Evolutionary conservation across 805 yeast genomes (phyloP), one percentile per base, ranked within the genome.

Genomic region (Wickerhamiella lipophila): DNA sequence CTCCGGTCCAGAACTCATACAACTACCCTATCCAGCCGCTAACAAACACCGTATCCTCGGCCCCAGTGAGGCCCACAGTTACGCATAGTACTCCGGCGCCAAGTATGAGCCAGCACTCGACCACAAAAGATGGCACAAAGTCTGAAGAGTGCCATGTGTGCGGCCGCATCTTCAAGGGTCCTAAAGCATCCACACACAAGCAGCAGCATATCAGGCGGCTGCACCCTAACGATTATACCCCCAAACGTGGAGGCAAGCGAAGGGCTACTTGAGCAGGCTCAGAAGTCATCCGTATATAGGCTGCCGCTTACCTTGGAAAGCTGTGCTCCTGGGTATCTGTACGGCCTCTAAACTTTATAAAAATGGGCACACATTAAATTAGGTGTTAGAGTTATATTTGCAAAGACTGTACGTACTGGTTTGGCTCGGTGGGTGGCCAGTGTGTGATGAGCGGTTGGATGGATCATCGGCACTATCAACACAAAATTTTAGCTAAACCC

Each of bases 131-230:
- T 13, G 48, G 47, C 30, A 51, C 48, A 46, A 56, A 63, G 22
- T 56, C 61, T 35, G 72, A 68, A 53, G 60, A 58, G 36, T 71
- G 75, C 56, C 69, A 63, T 43, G 58, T 65, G 48, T 71, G 75
- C 56, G 68, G 68, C 13, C 63, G 75, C 34, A 58, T 59, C 32
- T 71, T 71, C 62, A 66, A 64, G 54, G 75, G 75, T 21, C 74
- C 74, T 26, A 68, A 67, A 57, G 67, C 74, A 3, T 59, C 71
- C 1, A 71, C 74, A 2, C 74, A 70, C 57, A 68, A 67, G 54
- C 75, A 71, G 56, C 75, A 71, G 60, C 75, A 71, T 50, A 70
- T 70, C 46, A 64, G 72, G 19, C 58, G 74, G 36, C 58, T 70
- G 32, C 75, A 71, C 46, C 75, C 75, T 1, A 67, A 64, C 36